Evolutionary conservation across 2,329 filamentous ascomycete genomes (phyloP), one percentile per base, ranked within the genome.

Genomic region (Coniochaeta ligniaria): DNA sequence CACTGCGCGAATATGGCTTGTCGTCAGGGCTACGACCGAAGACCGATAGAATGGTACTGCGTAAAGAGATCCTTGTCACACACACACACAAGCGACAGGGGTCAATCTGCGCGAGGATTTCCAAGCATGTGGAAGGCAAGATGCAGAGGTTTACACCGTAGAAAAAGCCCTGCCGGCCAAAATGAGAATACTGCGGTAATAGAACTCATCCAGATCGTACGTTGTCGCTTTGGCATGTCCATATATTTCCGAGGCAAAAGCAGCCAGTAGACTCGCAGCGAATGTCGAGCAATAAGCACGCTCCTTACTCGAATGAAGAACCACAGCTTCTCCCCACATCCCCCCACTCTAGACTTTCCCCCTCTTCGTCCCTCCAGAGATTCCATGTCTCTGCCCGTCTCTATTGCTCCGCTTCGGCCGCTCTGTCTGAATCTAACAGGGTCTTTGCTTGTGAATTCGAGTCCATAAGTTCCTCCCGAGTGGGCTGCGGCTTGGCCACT

Each of bases 341-440:
- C 54, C 28, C 54, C 31, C 28, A 57, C 54, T 24, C 31, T 11
- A 2, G 16, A 26, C 17, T 35, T 12, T 38, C 17, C n/a, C 26
- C 31, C 28, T 26, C 54, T 6, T 41, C 38, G 17, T 41, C 54
- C 31, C 31, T 57, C 52, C 52, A 5, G 41, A 14, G 28, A 26
- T 11, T 43, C 43, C 20, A 47, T 24, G 43, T 28, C n/a, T 24
- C 54, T 57, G 33, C 54, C 31, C 35, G 26, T 57, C 58, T 43
- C 28, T 59, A 50, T 20, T 63, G 45, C 63, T 66, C 65, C 66
- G 65, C 64, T 64, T 59, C 61, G 60, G 60, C 35, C 50, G 59
- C 54, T 60, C 60, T 64, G 63, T 62, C 57, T 65, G 62, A 67
- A 63, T 63, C 63, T 60, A 63, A 55, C 60, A 62, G 61, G 63